Conservation (phyloP, 2,329 filamentous ascomycete genomes). For the Arthrobotrys conoides region DNA sequence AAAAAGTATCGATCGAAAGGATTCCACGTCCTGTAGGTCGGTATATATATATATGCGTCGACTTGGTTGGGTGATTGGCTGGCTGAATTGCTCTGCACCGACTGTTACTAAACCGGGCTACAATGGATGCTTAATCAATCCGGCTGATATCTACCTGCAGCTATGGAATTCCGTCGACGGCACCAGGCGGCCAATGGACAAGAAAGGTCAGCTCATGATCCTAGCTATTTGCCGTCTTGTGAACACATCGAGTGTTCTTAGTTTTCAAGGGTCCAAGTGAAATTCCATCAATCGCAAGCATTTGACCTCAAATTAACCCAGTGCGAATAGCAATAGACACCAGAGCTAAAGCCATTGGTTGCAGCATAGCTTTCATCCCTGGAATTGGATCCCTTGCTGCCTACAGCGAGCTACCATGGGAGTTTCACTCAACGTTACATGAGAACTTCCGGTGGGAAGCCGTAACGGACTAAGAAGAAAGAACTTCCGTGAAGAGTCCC, state of each 20-base stretch:
- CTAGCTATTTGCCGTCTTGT: constrained; percentile 29
- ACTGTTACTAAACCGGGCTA: constrained; percentile 13
- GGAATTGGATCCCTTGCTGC: constrained; percentile 4
- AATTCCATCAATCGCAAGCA: constrained; percentile 31
- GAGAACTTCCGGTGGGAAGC: constrained; percentile 27
- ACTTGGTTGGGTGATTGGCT: constrained; percentile 20
- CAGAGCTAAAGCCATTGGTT: constrained; percentile 4
- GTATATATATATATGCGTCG: constrained; percentile 48
- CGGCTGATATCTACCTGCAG: constrained; percentile 58
- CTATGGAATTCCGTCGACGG: constrained; percentile 41
- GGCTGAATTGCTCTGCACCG: constrained; percentile 30
- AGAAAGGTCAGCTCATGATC: constrained; percentile 15
- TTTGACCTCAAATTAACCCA: constrained; percentile 19
- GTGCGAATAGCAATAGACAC: background rate
- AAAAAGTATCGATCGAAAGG: constrained; percentile 12
- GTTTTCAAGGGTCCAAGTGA: constrained; percentile 22
- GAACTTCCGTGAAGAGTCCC: constrained; percentile 23
- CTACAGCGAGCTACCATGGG: background rate
- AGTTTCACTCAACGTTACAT: constrained; percentile 12
- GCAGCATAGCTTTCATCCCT: constrained; percentile 6
- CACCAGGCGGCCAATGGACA: constrained; percentile 41
- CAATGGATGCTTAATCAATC: constrained; percentile 40
- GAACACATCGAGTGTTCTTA: constrained; percentile 20
- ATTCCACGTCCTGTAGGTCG: constrained; percentile 5
- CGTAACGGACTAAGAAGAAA: constrained; percentile 16